A percentile compares a stretch with the other conserved stretches of the same genome.
phyloP scores from a whole-genome alignment of 805 yeast genomes.

The Cyberlindnera maritima region DNA sequence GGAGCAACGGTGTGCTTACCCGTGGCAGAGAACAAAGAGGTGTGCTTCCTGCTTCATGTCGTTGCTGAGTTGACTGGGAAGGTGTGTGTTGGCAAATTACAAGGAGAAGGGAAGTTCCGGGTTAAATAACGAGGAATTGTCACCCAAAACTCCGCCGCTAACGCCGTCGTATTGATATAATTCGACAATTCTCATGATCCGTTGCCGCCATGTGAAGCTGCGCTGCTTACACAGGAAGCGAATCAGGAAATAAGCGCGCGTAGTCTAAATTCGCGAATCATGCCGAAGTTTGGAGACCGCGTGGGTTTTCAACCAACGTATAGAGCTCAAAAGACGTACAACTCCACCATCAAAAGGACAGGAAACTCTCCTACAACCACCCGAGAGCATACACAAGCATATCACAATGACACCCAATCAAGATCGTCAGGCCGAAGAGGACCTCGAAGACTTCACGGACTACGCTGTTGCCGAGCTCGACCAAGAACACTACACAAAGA shows the following conservation, averaged over 20 bases:
- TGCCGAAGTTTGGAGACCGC: background rate
- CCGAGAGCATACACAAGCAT: too few species aligned
- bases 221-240: background rate
- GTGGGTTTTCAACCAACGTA: background rate
- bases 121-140: background rate
- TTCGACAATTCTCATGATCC: background rate
- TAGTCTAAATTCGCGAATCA: too few species aligned
- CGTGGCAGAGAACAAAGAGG: conserved; percentile 72
- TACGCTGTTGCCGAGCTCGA: conserved; percentile 13
- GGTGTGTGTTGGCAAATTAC: too few species aligned
- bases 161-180: background rate
- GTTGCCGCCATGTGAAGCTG: too few species aligned
- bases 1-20: conserved; percentile 39
- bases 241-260: background rate
- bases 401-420: conserved; percentile 6
- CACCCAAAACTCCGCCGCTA: background rate
- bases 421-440: conserved; percentile 7
- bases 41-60: conserved; percentile 35
- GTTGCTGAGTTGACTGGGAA: background rate
- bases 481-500: conserved; percentile 14
- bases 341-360: too few species aligned
- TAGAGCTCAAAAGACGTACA: too few species aligned
- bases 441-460: conserved; percentile 9
- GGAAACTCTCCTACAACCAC: too few species aligned
- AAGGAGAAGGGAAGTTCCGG: too few species aligned